phyloP scores from a whole-genome alignment of 2,329 filamentous ascomycete species.

The Orbilia blumenaviensis region DNA sequence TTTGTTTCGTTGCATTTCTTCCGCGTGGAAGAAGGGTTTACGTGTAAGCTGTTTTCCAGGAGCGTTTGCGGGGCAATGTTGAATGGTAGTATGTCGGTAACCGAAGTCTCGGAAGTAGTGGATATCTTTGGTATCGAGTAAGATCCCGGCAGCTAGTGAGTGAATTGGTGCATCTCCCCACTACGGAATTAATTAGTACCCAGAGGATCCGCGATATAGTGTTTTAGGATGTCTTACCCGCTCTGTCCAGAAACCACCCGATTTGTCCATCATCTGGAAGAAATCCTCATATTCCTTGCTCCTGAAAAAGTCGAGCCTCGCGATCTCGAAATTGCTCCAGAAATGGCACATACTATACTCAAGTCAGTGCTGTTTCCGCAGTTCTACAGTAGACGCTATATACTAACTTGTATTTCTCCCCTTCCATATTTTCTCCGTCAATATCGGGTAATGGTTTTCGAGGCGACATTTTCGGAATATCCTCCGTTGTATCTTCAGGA shows the following conservation, averaged over 20 bases:
- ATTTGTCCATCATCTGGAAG: conserved; percentile 98
- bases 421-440: conserved; percentile 93
- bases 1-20: conserved; percentile 73
- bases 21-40: conserved; percentile 81
- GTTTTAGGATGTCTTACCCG: conserved; percentile 70
- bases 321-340: conserved; percentile 99
- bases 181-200: conserved; percentile 65
- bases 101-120: conserved; percentile 99
- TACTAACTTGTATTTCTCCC: conserved; percentile 83
- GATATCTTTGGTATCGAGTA: conserved; percentile 82
- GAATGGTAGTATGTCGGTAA: conserved; percentile 97
- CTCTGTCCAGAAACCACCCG: conserved; percentile 99
- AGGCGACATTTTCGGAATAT: conserved; percentile 80
- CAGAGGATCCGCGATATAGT: not conserved
- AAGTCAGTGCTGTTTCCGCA: conserved; percentile 13
- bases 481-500: conserved; percentile 74
- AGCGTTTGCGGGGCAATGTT: conserved; percentile 96
- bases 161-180: conserved; percentile 99
- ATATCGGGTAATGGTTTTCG: conserved; percentile 75
- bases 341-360: conserved; percentile 86
- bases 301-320: conserved; percentile 90
- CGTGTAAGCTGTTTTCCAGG: conserved; percentile 84
- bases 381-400: not conserved
- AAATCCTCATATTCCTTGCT: conserved; percentile 98
- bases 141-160: conserved; percentile 89